Evolutionary conservation across 768 basidiomycete genomes (phyloP).

Genomic region (Collybia mongolica): DNA sequence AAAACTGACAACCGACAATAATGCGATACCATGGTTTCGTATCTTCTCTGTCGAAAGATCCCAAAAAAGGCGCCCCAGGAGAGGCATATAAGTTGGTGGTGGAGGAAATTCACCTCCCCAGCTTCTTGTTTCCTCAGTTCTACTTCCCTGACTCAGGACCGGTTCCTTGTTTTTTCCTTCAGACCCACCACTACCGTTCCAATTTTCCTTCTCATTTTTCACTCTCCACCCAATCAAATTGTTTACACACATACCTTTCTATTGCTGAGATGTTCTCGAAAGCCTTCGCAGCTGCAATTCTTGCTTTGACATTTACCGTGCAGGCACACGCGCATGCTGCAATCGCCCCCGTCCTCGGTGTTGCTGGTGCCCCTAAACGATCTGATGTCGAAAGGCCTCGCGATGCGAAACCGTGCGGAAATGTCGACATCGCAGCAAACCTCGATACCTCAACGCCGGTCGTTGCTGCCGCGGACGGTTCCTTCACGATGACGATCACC

Average conservation of each 20-base stretch:
- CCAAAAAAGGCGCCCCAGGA: background rate
- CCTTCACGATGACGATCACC: conserved; percentile 36
- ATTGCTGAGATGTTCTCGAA: conserved; percentile 14
- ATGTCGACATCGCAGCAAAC: conserved; percentile 34
- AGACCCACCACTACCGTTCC: conserved; percentile 6
- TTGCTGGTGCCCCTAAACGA: conserved; percentile 25
- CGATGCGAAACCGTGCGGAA: conserved; percentile 38
- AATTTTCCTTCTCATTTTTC: background rate
- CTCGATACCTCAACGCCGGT: conserved; percentile 38
- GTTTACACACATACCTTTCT: background rate
- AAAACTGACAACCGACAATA: background rate
- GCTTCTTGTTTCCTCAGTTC: background rate
- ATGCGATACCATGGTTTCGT: conserved; percentile 10
- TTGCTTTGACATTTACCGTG: conserved; percentile 9
- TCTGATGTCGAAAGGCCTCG: conserved; percentile 24
- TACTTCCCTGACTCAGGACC: conserved; percentile 13
- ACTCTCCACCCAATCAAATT: background rate
- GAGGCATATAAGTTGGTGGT: no score
- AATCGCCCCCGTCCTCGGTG: conserved; percentile 41
- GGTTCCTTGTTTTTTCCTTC: conserved; percentile 15
- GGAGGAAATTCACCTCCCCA: background rate
- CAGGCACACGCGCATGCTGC: conserved; percentile 24
- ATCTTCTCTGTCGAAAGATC: background rate
- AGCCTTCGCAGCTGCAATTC: conserved; percentile 2
- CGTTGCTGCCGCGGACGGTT: conserved; percentile 37